Conservation (phyloP, 2,329 filamentous ascomycete species). For the Apiospora rasikravindrae region DNA sequence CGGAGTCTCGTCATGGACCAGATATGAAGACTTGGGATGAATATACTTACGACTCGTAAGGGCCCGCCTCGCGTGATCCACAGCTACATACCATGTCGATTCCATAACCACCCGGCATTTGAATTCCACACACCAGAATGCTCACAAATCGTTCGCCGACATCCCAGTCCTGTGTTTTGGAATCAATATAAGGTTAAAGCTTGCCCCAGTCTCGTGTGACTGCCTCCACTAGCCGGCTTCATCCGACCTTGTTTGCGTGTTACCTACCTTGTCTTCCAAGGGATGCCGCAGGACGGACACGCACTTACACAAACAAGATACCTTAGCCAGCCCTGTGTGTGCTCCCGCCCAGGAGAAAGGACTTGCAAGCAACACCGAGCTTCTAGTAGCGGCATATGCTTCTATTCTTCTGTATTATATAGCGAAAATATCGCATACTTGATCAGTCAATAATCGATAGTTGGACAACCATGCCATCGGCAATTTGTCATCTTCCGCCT, state of each 20-base stretch:
- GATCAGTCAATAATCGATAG: background rate
- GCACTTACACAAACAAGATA: background rate
- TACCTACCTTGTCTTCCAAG: background rate
- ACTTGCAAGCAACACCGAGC: background rate
- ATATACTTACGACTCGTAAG: background rate
- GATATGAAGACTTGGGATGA: background rate
- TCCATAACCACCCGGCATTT: background rate
- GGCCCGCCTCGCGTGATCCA: background rate
- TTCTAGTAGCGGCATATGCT: background rate
- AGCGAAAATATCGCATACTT: background rate
- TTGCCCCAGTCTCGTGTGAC: slow-evolving; percentile 12
- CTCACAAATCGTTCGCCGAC: slow-evolving; percentile 1
- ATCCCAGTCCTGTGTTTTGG: slow-evolving; percentile 8
- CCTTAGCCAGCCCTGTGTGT: background rate
- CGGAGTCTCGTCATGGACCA: background rate
- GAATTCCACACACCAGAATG: background rate
- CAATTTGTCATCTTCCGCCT: slow-evolving; percentile 3
- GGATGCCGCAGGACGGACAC: background rate
- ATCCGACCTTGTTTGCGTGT: slow-evolving; percentile 2
- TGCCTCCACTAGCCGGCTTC: slow-evolving; percentile 8
- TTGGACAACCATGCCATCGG: background rate
- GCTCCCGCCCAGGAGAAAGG: background rate
- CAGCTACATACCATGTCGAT: background rate
- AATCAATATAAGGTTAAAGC: slow-evolving; percentile 15
- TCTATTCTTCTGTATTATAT: background rate